These are phyloP conservation scores for Yamadazyma trypodendri DNA, from an alignment of 1,139 yeast species.

Conservation along the genomic window DNA sequence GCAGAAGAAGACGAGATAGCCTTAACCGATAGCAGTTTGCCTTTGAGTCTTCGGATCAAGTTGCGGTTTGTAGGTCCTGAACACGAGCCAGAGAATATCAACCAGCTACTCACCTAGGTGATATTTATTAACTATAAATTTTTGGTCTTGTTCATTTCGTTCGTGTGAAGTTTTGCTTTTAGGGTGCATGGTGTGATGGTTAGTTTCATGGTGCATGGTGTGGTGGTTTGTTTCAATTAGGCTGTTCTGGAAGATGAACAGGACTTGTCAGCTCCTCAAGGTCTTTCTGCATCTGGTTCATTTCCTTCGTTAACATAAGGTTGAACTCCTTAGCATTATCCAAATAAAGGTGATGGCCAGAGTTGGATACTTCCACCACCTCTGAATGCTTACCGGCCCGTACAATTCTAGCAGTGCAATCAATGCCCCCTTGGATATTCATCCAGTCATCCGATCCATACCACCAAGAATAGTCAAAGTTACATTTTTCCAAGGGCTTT, in stretches of 20 bases:
- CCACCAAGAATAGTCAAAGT: slow-evolving; percentile 61
- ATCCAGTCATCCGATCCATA: slow-evolving; percentile 82
- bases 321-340: slow-evolving; percentile 59
- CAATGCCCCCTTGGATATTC: slow-evolving; percentile 58
- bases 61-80: slow-evolving; percentile 26
- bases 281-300: too few species aligned
- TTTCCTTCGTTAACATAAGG: slow-evolving; percentile 37
- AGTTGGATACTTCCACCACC: slow-evolving; percentile 46
- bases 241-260: too few species aligned
- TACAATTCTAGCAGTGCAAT: slow-evolving; percentile 34
- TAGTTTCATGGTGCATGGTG: too few species aligned
- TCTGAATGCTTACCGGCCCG: slow-evolving; percentile 27
- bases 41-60: slow-evolving; percentile 37
- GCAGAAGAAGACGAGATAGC: slow-evolving; percentile 49
- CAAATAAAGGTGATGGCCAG: slow-evolving; percentile 73
- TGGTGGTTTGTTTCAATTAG: not conserved
- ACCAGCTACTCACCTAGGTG: slow-evolving; percentile 12
- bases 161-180: too few species aligned
- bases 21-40: slow-evolving; percentile 57
- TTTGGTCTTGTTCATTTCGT: too few species aligned
- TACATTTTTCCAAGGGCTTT: slow-evolving; percentile 44
- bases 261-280: too few species aligned
- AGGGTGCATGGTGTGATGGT: too few species aligned
- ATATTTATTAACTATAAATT: too few species aligned
- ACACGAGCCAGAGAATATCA: slow-evolving; percentile 17